Conservation (phyloP, 148 eudicot genomes). For the Cornus suecica region DNA sequence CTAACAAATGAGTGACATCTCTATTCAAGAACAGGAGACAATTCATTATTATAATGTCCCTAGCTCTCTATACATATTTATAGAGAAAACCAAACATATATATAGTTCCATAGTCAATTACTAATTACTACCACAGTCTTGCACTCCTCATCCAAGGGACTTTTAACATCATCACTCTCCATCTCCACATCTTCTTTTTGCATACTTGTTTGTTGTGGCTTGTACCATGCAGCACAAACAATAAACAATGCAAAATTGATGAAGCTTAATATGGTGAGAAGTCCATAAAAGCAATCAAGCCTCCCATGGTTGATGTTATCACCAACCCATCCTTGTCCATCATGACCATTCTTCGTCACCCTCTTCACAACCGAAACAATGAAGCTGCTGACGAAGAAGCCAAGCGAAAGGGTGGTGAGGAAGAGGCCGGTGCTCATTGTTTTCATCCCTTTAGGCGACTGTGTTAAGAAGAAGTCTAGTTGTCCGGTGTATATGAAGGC, state of each 20-base stretch:
- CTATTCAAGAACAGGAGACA: too few relatives aligned
- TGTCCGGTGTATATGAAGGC: constrained; percentile 31
- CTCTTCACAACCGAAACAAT: constrained; percentile 41
- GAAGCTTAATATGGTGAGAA: constrained; percentile 33
- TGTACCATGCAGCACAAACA: constrained; percentile 19
- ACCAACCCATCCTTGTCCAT: constrained; percentile 30
- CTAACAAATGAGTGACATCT: too few relatives aligned
- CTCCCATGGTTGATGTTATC: constrained; percentile 42
- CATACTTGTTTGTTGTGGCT: neutral
- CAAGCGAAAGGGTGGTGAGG: constrained; percentile 49
- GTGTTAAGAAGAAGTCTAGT: constrained; percentile 26
- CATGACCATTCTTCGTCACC: constrained; percentile 13
- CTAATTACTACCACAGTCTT: neutral
- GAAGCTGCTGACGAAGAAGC: constrained; percentile 52
- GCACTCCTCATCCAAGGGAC: neutral
- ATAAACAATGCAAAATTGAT: constrained; percentile 37
- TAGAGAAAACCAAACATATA: too few relatives aligned
- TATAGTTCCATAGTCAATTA: neutral
- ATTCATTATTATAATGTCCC: too few relatives aligned
- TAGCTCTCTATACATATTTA: too few relatives aligned
- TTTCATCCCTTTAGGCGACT: constrained; percentile 34
- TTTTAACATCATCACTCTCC: neutral
- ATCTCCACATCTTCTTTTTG: neutral
- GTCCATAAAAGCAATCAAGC: constrained; percentile 45
- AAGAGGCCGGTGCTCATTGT: constrained; percentile 45